phyloP scores from a whole-genome alignment of 441 rosid genomes.

The Erysimum pusillum region DNA sequence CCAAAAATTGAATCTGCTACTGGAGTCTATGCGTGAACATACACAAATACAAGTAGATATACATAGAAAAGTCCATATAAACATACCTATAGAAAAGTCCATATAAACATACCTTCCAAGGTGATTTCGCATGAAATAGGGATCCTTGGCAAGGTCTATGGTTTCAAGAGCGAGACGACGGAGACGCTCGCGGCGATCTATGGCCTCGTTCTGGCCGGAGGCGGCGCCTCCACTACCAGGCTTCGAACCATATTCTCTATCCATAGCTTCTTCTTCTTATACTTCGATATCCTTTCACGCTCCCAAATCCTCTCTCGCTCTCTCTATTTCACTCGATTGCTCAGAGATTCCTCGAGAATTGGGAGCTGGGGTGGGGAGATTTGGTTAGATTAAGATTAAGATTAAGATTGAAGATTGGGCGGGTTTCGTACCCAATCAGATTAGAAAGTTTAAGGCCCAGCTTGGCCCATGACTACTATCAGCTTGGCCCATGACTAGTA shows the following conservation, averaged over 20 bases:
- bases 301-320: slow-evolving; percentile 6
- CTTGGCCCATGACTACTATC: not conserved
- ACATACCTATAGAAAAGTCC: slow-evolving; percentile 49
- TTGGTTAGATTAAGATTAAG: not conserved
- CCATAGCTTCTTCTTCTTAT: slow-evolving; percentile 58
- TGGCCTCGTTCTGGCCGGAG: slow-evolving; percentile 91
- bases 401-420: not conserved
- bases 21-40: not conserved
- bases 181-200: slow-evolving; percentile 97
- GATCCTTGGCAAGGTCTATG: slow-evolving; percentile 95
- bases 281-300: slow-evolving; percentile 5
- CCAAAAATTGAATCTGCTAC: not conserved
- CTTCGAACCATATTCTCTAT: slow-evolving; percentile 98
- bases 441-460: slow-evolving; percentile 1
- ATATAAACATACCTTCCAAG: slow-evolving; percentile 72
- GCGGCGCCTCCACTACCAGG: slow-evolving; percentile 99
- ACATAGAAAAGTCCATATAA: not conserved
- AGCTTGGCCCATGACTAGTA: no score
- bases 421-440: not conserved
- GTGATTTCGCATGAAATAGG: slow-evolving; percentile 97
- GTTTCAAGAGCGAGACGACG: slow-evolving; percentile 97
- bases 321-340: slow-evolving; percentile 21
- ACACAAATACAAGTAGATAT: not conserved
- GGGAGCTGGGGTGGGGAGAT: not conserved
- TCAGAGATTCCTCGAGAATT: not conserved